Evolutionary conservation across 768 basidiomycete genomes (phyloP).

Genomic region (Suillus tomentosus): DNA sequence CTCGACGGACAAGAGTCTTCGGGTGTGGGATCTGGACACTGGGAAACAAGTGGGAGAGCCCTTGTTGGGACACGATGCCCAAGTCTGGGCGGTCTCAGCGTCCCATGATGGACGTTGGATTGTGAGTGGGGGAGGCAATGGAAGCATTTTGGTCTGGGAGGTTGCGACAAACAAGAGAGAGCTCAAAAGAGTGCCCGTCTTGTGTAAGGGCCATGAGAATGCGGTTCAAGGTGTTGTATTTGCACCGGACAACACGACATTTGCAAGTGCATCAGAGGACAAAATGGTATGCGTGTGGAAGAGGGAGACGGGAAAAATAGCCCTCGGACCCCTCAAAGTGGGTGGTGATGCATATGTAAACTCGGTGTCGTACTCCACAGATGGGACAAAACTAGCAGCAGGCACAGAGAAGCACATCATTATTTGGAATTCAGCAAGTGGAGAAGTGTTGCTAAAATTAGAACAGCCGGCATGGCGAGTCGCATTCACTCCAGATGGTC

Average conservation of each 20-base stretch:
- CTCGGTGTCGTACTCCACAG: neutral
- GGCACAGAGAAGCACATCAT: neutral
- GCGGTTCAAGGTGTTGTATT: accelerated
- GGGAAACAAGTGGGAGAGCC: neutral
- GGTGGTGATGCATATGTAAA: neutral
- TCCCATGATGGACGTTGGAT: neutral
- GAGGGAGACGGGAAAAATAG: neutral
- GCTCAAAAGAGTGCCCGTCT: neutral
- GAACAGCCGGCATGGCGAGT: neutral
- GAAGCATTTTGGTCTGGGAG: neutral
- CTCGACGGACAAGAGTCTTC: neutral
- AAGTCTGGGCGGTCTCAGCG: neutral
- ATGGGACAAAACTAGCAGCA: neutral
- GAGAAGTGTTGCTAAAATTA: neutral
- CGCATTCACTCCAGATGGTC: neutral
- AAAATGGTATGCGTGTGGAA: neutral
- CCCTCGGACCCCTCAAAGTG: neutral
- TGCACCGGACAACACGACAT: neutral
- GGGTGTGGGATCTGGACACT: neutral
- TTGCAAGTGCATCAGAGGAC: neutral
- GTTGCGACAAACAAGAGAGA: neutral
- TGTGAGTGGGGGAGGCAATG: neutral
- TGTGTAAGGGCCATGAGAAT: neutral
- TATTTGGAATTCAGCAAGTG: neutral
- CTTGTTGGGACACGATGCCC: neutral